phyloP scores from a whole-genome alignment of 2,329 filamentous ascomycete genomes.

The Epichloe uncinata region DNA sequence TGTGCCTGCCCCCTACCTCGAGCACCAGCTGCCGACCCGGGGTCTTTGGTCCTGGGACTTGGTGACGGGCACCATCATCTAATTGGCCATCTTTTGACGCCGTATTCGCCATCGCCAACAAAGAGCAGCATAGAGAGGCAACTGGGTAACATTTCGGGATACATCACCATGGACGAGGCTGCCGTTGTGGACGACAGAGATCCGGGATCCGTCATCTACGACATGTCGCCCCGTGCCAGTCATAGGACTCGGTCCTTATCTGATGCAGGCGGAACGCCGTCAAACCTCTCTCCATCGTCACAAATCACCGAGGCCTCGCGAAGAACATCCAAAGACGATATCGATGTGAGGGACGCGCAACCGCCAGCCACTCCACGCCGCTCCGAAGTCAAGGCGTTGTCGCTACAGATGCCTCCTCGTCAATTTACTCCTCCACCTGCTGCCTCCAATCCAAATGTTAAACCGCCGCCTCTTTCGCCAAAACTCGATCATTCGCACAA shows the following conservation, averaged over 20 bases:
- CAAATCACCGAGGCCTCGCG: conserved; percentile 40
- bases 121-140: not conserved
- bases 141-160: not conserved
- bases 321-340: conserved; percentile 54
- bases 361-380: conserved; percentile 60
- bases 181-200: conserved; percentile 20
- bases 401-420: conserved; percentile 21
- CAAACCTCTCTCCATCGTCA: conserved; percentile 44
- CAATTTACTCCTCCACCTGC: conserved; percentile 24
- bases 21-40: not conserved
- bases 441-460: conserved; percentile 26
- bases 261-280: conserved; percentile 45
- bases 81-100: not conserved
- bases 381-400: conserved; percentile 50
- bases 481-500: conserved; percentile 75
- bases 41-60: not conserved
- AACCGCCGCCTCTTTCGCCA: conserved; percentile 62
- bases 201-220: conserved; percentile 5
- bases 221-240: conserved; percentile 23
- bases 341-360: conserved; percentile 31
- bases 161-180: conserved; percentile 16
- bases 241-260: conserved; percentile 51
- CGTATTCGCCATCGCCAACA: not conserved
- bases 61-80: not conserved
- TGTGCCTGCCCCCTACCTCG: not conserved